Percentiles rank a stretch among this genome's conserved stretches.
Evolutionary conservation across 2,329 filamentous ascomycete species (phyloP).

Genomic region (Colletotrichum phormii): DNA sequence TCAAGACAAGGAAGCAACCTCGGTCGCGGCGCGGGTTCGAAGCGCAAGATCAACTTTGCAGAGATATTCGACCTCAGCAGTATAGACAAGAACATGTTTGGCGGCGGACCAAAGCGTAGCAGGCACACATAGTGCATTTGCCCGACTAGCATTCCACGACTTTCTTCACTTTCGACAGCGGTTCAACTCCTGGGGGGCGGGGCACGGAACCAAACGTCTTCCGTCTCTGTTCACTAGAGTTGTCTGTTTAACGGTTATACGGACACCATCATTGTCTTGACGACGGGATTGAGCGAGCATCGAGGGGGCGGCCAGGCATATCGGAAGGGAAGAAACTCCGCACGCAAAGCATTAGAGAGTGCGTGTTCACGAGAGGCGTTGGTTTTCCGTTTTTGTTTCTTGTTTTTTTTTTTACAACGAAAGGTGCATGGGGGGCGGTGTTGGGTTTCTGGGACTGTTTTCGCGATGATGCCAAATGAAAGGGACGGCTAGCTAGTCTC

Average conservation of each 20-base stretch:
- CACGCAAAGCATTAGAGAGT: conserved; percentile 17
- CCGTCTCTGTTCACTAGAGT: not conserved
- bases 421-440: conserved; percentile 34
- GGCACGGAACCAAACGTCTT: too few species aligned
- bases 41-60: conserved; percentile 78
- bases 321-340: conserved; percentile 5
- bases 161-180: conserved; percentile 22
- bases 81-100: conserved; percentile 71
- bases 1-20: conserved; percentile 53
- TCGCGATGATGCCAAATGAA: conserved; percentile 34
- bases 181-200: not conserved
- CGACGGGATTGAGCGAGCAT: conserved; percentile 34
- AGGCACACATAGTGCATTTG: conserved; percentile 54
- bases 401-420: conserved; percentile 14
- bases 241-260: conserved; percentile 23
- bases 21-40: conserved; percentile 75
- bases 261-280: conserved; percentile 18
- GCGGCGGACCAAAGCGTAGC: conserved; percentile 60
- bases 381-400: not conserved
- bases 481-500: conserved; percentile 36
- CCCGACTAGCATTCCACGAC: not conserved
- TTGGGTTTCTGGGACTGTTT: conserved; percentile 34
- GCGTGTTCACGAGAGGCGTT: conserved; percentile 34
- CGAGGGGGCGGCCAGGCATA: conserved; percentile 9
- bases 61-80: conserved; percentile 81